Base-by-base conservation (phyloP, 108 stramenopile species). In the Cyclotella sp. region DNA sequence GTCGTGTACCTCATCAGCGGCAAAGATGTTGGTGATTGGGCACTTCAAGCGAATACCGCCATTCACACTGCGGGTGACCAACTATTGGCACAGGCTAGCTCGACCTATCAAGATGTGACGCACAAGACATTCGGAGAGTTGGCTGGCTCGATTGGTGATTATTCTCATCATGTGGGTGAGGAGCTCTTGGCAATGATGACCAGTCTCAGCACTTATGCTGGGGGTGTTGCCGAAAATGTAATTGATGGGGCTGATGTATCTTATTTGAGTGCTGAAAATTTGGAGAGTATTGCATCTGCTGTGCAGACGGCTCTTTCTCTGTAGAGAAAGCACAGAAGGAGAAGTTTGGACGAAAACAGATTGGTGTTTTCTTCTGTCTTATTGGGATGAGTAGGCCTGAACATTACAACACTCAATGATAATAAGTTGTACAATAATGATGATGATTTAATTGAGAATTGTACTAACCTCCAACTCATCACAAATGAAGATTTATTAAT, bases 1-100 rank as follows among this genome's bases (percentile, higher is more conserved):
- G 44, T 73, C 26, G 41, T 79, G 16, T 79, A 79, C 13, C 41
- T 79, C 39, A 58, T 73, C 21, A 79, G 78, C 43, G 78, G 78
- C 14, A 79, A 79, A 27, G 78, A 79, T 69, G 58, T 46, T 9
- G 42, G 43, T 14, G 55, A 45, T 15, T 79, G 78, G 78, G 72
- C 66, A 3, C 40, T 73, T 18, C 66, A 72, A 27, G 78, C 78
- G n/a, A 68, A 52, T 46, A 65, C 58, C 42, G 62, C 78, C 0
- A 47, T 79, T 29, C 34, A 79, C 11, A 45, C 43, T 4, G 51
- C 70, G 16, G 65, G 55, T 26, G 40, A 64, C 16, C 71, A 79
- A 51, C 49, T 79, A 47, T 42, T 79, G 30, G 78, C 78, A 18
- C 59, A 68, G 26, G 78, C 72, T 22, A 11, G 62, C 27, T 66